Base-by-base conservation (phyloP, 2,329 filamentous ascomycete genomes). In the Colletotrichum noveboracense region DNA sequence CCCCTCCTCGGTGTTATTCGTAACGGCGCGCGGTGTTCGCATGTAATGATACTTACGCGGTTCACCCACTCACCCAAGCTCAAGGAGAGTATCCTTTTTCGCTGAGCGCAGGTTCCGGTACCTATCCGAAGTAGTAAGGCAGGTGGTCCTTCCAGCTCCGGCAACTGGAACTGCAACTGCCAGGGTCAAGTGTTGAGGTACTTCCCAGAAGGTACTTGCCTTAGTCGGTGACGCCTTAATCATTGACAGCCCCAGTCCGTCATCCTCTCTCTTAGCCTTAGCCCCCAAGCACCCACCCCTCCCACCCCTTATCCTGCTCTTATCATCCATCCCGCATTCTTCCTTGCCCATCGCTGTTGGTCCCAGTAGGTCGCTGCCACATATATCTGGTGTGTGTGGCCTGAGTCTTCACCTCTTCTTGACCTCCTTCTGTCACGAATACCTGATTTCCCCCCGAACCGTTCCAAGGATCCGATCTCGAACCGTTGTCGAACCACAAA, bases 151-250 rank as follows among this genome's bases (percentile, higher is more conserved):
- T 52, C 43, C 43, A 64, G 52, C 14, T 69, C 66, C 34, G 36
- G 43, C 55, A 65, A 55, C 28, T 62, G 52, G 55, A 48, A 61
- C 30, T 21, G 26, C 28, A 67, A 67, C 65, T 62, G 56, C 67
- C 36, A 70, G 56, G 67, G 67, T 62, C 67, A 34, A 62, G 36
- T 62, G 56, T 62, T 70, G 56, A 26, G 67, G 38, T 70, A 70
- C 67, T 62, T 70, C 32, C 14, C 58, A 62, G 14, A 36, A 62
- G 52, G 70, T 69, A 75, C 68, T 72, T 66, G 55, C 68, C 55
- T 58, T 69, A 64, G 64, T 75, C 73, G 73, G 73, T 75, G 73
- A 75, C 73, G 73, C 73, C 73, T 75, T 75, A 75, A 75, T 75
- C 70, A 75, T 34, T 75, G 73, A 73, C 70, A 75, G 70, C 65